phyloP scores from a whole-genome alignment of 2,329 filamentous ascomycete genomes.

The Exophiala bonariae region DNA sequence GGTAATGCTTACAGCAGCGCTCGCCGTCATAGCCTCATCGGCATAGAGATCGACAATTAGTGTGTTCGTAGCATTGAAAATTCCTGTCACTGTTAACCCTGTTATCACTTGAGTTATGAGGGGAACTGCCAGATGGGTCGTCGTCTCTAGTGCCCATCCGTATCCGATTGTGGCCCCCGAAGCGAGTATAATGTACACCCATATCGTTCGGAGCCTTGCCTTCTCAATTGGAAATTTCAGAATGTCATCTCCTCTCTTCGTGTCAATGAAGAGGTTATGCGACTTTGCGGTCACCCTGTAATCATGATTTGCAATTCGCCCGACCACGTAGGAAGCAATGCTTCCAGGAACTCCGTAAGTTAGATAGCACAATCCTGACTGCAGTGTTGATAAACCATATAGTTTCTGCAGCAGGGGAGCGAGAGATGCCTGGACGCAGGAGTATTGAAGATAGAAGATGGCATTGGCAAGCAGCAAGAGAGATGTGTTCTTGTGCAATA shows the following conservation, averaged over 20 bases:
- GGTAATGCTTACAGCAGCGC: slow-evolving; percentile 39
- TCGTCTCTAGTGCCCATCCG: slow-evolving; percentile 33
- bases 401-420: slow-evolving; percentile 19
- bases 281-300: slow-evolving; percentile 16
- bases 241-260: slow-evolving; percentile 44
- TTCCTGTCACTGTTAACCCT: slow-evolving; percentile 35
- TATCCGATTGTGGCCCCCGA: slow-evolving; percentile 31
- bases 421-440: slow-evolving; percentile 20
- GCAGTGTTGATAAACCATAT: slow-evolving; percentile 20
- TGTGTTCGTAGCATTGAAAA: slow-evolving; percentile 37
- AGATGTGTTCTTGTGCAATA: slow-evolving; percentile 8
- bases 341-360: slow-evolving; percentile 27
- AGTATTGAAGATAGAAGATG: slow-evolving; percentile 17
- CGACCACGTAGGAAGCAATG: slow-evolving; percentile 27
- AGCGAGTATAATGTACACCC: slow-evolving; percentile 30
- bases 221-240: slow-evolving; percentile 41
- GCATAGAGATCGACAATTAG: slow-evolving; percentile 41
- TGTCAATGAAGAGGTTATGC: slow-evolving; percentile 20
- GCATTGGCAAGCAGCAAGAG: slow-evolving; percentile 13
- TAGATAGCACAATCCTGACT: slow-evolving; percentile 32
- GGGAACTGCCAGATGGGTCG: slow-evolving; percentile 34
- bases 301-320: slow-evolving; percentile 28
- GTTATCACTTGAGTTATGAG: slow-evolving; percentile 41
- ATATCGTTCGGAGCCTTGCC: slow-evolving; percentile 31
- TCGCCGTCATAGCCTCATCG: slow-evolving; percentile 36